Evolutionary conservation across 768 basidiomycete species (phyloP).

Genomic region (Boletus huronensis): DNA sequence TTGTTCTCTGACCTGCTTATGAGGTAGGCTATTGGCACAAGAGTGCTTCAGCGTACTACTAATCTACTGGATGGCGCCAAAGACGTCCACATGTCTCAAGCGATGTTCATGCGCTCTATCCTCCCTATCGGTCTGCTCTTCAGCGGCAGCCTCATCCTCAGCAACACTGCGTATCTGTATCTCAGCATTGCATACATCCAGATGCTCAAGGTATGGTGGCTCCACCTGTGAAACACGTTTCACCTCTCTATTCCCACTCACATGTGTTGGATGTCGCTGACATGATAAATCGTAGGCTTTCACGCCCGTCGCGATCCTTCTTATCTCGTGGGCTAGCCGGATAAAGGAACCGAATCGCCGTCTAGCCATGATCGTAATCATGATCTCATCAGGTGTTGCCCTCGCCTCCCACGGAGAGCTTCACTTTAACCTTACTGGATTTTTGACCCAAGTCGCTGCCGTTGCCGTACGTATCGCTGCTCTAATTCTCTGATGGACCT

Average conservation of each 20-base stretch:
- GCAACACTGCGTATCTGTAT: constrained; percentile 90
- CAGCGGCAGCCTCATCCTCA: constrained; percentile 85
- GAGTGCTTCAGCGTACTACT: constrained; percentile 80
- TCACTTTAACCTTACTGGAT: constrained; percentile 80
- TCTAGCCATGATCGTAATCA: constrained; percentile 77
- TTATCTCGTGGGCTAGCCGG: constrained; percentile 89
- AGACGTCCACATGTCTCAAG: constrained; percentile 75
- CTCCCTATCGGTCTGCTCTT: constrained; percentile 93
- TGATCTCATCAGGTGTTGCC: constrained; percentile 90
- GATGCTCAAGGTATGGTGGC: constrained; percentile 75
- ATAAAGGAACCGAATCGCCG: constrained; percentile 84
- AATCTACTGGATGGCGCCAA: constrained; percentile 72
- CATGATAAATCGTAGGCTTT: constrained; percentile 60
- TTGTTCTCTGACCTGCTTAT: not conserved
- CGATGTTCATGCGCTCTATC: constrained; percentile 80
- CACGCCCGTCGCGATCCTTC: constrained; percentile 81
- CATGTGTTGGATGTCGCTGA: not conserved
- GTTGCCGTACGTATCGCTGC: constrained; percentile 52
- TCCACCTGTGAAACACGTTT: not conserved
- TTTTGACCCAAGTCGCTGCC: constrained; percentile 82
- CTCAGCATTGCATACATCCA: constrained; percentile 94
- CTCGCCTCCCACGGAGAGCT: constrained; percentile 89
- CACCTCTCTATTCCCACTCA: not conserved
- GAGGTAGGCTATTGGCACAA: constrained; percentile 72
- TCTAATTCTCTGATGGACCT: not conserved